Evolutionary conservation across 805 yeast species (phyloP), one percentile per base, ranked within the genome.

Genomic region (Saccharomycopsis synnaedendra): DNA sequence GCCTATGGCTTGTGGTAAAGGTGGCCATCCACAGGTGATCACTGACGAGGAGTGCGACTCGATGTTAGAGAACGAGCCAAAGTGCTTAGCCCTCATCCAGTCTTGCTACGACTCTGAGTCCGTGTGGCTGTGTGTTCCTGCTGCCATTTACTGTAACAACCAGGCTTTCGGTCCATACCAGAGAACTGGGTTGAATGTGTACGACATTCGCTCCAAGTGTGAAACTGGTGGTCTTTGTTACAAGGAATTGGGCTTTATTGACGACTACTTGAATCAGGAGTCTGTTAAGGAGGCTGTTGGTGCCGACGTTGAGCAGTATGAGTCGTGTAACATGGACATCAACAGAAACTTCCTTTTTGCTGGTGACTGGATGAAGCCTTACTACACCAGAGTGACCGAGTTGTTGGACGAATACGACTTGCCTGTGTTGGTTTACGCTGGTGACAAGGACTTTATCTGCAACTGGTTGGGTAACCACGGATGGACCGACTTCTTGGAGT

Each of bases 1-100:
- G 61, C 95, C 94, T 64, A 88, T 87, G 96, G 96, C 95, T 9
- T 88, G 96, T 68, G 96, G 96, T 54, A 72, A 79, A 59, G 95
- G 96, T 56, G 96, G 95, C 38, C 69, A 60, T 63, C 82, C 84
- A 37, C 70, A 89, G 10, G 86, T 87, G 4, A 69, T 88, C 55
- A 67, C 76, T 36, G 93, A 86, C 48, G 87, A 82, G 52, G 82
- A 83, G 58, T 90, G 98, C 69, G 74, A 76, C 45, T 66, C 68
- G 33, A 80, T 90, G 83, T 71, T 74, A 48, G 70, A 69, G 45
- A 64, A 81, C 42, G 75, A 84, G 58, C 87, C 86, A 43, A 78
- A 90, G 62, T 90, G 98, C 70, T 69, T 79, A 53, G 66, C 76
- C 31, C 73, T 90, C 64, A 80, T 87, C 58, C 70, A 85, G 57